phyloP scores from a whole-genome alignment of 2,329 filamentous ascomycete genomes.

The Cyclaneusma minus region DNA sequence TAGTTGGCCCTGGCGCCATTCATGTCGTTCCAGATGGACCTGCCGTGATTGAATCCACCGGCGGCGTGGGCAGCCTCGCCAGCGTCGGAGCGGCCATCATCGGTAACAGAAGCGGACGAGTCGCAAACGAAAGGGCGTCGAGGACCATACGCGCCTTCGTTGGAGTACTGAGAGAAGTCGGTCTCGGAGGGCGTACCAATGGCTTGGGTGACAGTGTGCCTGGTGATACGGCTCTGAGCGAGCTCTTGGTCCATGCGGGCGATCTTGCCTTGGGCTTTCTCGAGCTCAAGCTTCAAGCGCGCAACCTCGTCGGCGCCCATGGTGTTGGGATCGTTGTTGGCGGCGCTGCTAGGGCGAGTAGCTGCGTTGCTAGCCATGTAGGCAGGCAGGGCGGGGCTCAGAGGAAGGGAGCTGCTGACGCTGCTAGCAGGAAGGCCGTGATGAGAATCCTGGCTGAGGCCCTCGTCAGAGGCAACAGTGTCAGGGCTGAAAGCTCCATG shows the following conservation, averaged over 20 bases:
- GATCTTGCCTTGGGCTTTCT: constrained; percentile 54
- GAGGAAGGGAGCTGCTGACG: constrained; percentile 40
- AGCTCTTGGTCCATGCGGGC: constrained; percentile 58
- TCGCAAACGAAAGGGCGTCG: constrained; percentile 33
- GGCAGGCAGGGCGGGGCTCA: constrained; percentile 44
- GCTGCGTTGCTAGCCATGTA: constrained; percentile 26
- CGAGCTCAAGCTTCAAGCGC: constrained; percentile 55
- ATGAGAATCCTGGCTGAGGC: too few relatives aligned
- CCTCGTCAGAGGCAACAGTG: constrained; percentile 5
- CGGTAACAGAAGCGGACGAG: too few relatives aligned
- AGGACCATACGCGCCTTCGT: constrained; percentile 21
- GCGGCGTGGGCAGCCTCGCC: constrained; percentile 37
- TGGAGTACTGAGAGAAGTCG: constrained; percentile 19
- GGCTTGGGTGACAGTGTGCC: constrained; percentile 39
- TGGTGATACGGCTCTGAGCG: constrained; percentile 44
- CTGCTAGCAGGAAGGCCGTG: too few relatives aligned
- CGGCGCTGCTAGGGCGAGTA: constrained; percentile 35
- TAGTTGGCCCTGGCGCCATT: constrained; percentile 25
- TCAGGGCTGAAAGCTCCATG: constrained; percentile 32
- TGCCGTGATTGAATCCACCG: constrained; percentile 34
- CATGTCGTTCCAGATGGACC: constrained; percentile 43
- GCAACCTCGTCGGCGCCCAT: constrained; percentile 39
- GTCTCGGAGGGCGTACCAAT: constrained; percentile 32
- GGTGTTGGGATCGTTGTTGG: constrained; percentile 24
- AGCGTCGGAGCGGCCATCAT: constrained; percentile 40